Evolutionary conservation across 2,329 filamentous ascomycete species (phyloP).

Genomic region (Phaeoacremonium minimum): DNA sequence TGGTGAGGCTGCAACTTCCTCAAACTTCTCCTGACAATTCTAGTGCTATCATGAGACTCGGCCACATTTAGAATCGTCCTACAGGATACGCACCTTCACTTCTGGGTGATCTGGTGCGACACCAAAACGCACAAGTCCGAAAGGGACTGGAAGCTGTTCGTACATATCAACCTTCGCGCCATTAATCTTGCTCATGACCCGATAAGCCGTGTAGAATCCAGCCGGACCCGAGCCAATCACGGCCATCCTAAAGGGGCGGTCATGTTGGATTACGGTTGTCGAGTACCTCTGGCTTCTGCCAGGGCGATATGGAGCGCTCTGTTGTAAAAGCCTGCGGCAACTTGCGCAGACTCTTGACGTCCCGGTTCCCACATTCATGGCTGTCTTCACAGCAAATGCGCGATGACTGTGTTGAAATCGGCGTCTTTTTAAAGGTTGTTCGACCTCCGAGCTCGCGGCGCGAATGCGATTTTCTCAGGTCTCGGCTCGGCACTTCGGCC

Average conservation of each 20-base stretch:
- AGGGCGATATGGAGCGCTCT: neutral
- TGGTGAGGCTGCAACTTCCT: constrained; percentile 76
- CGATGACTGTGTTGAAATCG: too few species aligned
- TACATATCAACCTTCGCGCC: constrained; percentile 88
- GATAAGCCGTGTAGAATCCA: constrained; percentile 90
- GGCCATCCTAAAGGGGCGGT: constrained; percentile 69
- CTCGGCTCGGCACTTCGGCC: too few species aligned
- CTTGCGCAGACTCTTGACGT: neutral
- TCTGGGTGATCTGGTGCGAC: constrained; percentile 98
- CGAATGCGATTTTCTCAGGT: too few species aligned
- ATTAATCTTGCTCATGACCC: constrained; percentile 72
- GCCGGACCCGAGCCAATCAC: constrained; percentile 91
- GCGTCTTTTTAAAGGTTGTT: too few species aligned
- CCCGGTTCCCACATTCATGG: neutral
- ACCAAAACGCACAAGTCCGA: constrained; percentile 86
- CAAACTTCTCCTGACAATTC: constrained; percentile 95
- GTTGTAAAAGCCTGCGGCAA: neutral
- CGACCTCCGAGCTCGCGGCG: too few species aligned
- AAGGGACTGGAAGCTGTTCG: constrained; percentile 87
- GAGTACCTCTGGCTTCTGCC: too few species aligned
- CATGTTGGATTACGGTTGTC: constrained; percentile 14
- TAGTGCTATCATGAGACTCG: constrained; percentile 33
- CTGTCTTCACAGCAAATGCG: constrained; percentile 1
- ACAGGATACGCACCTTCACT: constrained; percentile 70
- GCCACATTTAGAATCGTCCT: too few species aligned